phyloP scores from a whole-genome alignment of 306 rosid genomes.

The Arachis hypogaea region DNA sequence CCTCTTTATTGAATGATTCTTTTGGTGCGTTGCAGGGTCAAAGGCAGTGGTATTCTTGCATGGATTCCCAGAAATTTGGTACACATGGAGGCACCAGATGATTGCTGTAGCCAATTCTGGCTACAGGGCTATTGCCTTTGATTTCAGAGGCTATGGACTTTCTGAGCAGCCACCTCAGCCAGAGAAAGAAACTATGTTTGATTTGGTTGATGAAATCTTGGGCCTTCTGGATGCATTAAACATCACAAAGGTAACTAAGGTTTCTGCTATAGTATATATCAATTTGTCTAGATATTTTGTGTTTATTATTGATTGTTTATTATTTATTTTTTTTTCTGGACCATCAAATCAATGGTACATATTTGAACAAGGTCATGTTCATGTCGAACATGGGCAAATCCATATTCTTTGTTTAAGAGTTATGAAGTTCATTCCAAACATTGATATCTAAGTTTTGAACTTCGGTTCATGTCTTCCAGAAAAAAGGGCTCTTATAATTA shows the following conservation, averaged over 20 bases:
- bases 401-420: background rate
- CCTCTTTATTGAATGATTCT: background rate
- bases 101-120: conserved; percentile 64
- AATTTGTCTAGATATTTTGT: background rate
- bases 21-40: conserved; percentile 44
- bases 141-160: conserved; percentile 80
- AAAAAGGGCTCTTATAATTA: no score
- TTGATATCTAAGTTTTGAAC: no score
- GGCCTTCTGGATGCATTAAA: conserved; percentile 58
- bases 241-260: conserved; percentile 52
- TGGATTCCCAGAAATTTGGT: conserved; percentile 88
- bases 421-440: background rate
- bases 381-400: no score
- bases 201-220: conserved; percentile 51
- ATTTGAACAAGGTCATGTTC: no score
- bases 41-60: conserved; percentile 73
- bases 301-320: no score
- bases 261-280: no score
- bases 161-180: conserved; percentile 65
- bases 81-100: conserved; percentile 81
- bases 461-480: no score
- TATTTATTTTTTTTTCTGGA: no score
- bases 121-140: conserved; percentile 66
- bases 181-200: conserved; percentile 55
- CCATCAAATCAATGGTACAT: no score